These are phyloP conservation scores for Pseudonitzschia delicatissima DNA, from an alignment of 108 stramenopile genomes.

Conservation along the genomic window DNA sequence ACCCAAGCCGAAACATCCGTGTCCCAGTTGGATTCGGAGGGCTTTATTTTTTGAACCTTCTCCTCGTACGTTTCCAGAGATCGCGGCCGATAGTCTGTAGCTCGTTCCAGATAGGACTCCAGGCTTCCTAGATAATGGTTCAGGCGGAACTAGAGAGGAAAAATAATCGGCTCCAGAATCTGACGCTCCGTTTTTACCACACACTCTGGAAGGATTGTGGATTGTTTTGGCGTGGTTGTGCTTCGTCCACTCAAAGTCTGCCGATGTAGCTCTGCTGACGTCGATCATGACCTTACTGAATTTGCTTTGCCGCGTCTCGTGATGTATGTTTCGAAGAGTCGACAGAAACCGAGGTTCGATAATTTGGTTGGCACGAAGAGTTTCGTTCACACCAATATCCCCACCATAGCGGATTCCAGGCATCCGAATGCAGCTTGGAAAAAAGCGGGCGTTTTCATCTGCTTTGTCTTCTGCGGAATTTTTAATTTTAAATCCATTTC, in stretches of 20 bases:
- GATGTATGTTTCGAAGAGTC: not conserved
- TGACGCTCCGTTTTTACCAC: conserved; percentile 1
- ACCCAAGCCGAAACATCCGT: not conserved
- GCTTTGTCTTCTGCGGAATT: not conserved
- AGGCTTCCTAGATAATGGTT: conserved; percentile 19
- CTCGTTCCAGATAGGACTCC: conserved; percentile 16
- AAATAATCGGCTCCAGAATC: conserved; percentile 19
- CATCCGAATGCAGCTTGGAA: not conserved
- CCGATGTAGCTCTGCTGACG: not conserved
- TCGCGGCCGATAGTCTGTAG: not conserved
- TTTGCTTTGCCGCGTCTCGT: not conserved
- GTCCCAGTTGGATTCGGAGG: not conserved
- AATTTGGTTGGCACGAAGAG: not conserved
- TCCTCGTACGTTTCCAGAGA: not conserved
- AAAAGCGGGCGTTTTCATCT: not conserved
- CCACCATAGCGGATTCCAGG: conserved; percentile 3
- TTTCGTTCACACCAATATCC: not conserved
- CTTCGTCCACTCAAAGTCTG: not conserved
- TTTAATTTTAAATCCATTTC: not conserved
- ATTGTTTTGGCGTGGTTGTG: conserved; percentile 11
- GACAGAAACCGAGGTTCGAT: not conserved
- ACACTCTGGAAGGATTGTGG: conserved; percentile 14
- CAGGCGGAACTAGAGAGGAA: conserved; percentile 12
- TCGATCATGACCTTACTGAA: conserved; percentile 23
- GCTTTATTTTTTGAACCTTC: not conserved